These are phyloP conservation scores for Alliaria petiolata DNA, from an alignment of 345 rosid genomes.

Conservation along the genomic window DNA sequence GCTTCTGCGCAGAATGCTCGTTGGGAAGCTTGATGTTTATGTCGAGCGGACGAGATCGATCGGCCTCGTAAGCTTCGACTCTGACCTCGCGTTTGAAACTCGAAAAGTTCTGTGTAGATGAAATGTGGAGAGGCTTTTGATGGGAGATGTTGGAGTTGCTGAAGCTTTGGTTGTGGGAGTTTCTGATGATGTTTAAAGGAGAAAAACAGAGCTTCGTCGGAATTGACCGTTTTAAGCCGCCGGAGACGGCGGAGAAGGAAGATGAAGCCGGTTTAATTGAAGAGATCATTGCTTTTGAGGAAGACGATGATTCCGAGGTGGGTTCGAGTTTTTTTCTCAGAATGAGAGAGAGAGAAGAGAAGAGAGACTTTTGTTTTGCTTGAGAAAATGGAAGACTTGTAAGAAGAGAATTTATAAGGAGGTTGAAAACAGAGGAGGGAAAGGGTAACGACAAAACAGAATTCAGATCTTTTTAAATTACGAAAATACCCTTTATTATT, in stretches of 20 bases:
- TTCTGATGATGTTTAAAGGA: constrained; percentile 32
- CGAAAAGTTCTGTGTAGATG: constrained; percentile 39
- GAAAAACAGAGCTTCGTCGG: constrained; percentile 29
- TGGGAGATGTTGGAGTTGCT: constrained; percentile 26
- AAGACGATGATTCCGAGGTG: neutral
- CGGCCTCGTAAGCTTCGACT: constrained; percentile 72
- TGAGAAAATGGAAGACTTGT: constrained; percentile 11
- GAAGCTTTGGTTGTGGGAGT: constrained; percentile 25
- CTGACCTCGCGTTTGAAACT: constrained; percentile 26
- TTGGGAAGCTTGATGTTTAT: constrained; percentile 46
- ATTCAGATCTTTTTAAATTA: neutral
- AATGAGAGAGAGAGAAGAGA: neutral
- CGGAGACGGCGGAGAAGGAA: constrained; percentile 11
- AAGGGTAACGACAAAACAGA: constrained; percentile 23
- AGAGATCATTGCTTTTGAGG: constrained; percentile 45
- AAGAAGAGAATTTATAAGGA: constrained; percentile 27
- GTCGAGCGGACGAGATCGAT: constrained; percentile 58
- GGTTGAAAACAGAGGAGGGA: constrained; percentile 27
- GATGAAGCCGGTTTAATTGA: constrained; percentile 38
- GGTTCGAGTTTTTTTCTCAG: no score
- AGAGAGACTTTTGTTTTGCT: neutral
- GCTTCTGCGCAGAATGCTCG: constrained; percentile 37
- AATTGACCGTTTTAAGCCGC: constrained; percentile 15
- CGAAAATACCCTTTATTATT: neutral
- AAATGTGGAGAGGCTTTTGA: constrained; percentile 53